Evolutionary conservation across 176 grass and related monocot species (phyloP).

Genomic region (Oryza officinalis): DNA sequence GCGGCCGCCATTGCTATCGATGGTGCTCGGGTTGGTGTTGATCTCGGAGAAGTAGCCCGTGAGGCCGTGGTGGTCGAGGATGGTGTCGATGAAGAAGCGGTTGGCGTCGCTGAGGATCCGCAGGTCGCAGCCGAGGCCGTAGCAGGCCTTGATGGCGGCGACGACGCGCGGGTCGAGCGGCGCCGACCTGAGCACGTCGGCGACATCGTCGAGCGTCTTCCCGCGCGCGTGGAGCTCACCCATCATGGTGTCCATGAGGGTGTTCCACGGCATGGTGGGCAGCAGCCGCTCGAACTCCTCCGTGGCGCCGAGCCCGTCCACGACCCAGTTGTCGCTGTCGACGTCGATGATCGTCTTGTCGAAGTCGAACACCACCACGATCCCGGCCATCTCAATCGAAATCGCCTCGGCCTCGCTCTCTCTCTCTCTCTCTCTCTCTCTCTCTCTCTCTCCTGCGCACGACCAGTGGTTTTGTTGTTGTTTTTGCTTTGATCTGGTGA

Average conservation of each 20-base stretch:
- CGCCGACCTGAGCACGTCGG: constrained; percentile 36
- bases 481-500: background rate
- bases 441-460: too few species aligned
- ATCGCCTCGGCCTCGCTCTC: too few species aligned
- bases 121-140: constrained; percentile 77
- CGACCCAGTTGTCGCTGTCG: constrained; percentile 91
- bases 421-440: too few species aligned
- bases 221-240: constrained; percentile 48
- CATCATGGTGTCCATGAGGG: constrained; percentile 91
- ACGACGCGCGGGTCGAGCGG: constrained; percentile 60
- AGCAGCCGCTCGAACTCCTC: constrained; percentile 79
- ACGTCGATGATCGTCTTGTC: constrained; percentile 96
- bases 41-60: constrained; percentile 71
- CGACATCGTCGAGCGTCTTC: constrained; percentile 50
- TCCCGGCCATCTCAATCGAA: constrained; percentile 39
- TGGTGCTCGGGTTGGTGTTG: constrained; percentile 75
- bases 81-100: constrained; percentile 78
- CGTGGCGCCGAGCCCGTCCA: constrained; percentile 58
- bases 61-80: constrained; percentile 81
- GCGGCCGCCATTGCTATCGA: constrained; percentile 60
- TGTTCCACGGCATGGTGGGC: constrained; percentile 85
- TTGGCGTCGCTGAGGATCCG: constrained; percentile 88
- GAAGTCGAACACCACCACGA: constrained; percentile 77
- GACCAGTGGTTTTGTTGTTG: background rate
- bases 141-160: constrained; percentile 48